Evolutionary conservation across 2,329 filamentous ascomycete species (phyloP).

Genomic region (Aspergillus texensis): DNA sequence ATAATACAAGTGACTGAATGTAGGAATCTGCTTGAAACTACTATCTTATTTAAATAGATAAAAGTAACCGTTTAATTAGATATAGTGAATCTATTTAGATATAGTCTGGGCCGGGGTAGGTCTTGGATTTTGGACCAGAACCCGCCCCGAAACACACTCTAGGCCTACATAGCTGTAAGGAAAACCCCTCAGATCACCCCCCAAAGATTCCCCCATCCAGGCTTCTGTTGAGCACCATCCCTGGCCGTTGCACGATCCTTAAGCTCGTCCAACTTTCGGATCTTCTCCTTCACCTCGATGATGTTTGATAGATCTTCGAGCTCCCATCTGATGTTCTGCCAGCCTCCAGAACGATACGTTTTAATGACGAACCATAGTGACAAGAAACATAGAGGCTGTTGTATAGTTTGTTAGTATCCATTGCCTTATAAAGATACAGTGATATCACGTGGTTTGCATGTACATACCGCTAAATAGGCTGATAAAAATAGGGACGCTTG

Average conservation of each 20-base stretch:
- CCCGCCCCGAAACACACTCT: no score
- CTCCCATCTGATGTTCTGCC: slow-evolving; percentile 28
- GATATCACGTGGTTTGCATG: background rate
- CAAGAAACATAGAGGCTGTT: slow-evolving; percentile 35
- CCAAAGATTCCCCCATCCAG: slow-evolving; percentile 20
- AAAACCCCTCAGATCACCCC: slow-evolving; percentile 4
- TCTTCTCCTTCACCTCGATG: slow-evolving; percentile 29
- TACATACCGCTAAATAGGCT: slow-evolving; percentile 43
- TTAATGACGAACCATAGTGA: slow-evolving; percentile 35
- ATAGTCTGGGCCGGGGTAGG: no score
- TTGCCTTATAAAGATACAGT: background rate
- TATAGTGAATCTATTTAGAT: no score
- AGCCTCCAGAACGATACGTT: slow-evolving; percentile 11
- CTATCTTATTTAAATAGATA: no score
- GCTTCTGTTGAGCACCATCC: slow-evolving; percentile 1
- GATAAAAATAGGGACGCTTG: slow-evolving; percentile 40
- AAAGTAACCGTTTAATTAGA: no score
- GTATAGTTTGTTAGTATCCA: background rate
- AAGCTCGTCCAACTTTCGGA: slow-evolving; percentile 36
- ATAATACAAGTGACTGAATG: no score
- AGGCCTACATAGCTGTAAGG: background rate
- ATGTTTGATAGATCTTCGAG: slow-evolving; percentile 36
- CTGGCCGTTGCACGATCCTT: slow-evolving; percentile 18
- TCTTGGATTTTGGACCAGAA: no score
- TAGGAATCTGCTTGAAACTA: no score